These are phyloP conservation scores for Hemisphaericaspora lyxosophila DNA, from an alignment of 1,139 yeast genomes.

Conservation along the genomic window DNA sequence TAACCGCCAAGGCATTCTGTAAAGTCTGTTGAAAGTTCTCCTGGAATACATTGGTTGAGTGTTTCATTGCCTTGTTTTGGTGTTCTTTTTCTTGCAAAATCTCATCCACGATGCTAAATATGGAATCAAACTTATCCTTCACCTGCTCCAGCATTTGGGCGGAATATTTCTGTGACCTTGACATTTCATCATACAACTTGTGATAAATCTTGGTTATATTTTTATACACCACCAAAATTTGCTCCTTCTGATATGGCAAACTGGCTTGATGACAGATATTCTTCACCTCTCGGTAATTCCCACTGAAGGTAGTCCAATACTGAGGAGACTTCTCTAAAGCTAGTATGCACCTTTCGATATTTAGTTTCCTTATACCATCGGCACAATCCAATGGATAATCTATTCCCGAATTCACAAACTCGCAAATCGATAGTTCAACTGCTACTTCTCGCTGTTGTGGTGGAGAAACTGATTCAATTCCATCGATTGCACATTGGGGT, in stretches of 20 bases:
- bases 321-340: constrained; percentile 46
- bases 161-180: constrained; percentile 14
- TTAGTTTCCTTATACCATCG: constrained; percentile 9
- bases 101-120: constrained; percentile 12
- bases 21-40: constrained; percentile 16
- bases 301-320: constrained; percentile 63
- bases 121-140: constrained; percentile 17
- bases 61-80: constrained; percentile 9
- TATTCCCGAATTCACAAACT: constrained; percentile 47
- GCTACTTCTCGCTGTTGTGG: constrained; percentile 40
- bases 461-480: constrained; percentile 33
- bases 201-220: constrained; percentile 43
- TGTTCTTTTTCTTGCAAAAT: constrained; percentile 10
- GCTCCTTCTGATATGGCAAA: constrained; percentile 53
- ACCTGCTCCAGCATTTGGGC: constrained; percentile 14
- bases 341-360: constrained; percentile 35
- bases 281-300: constrained; percentile 51
- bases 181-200: constrained; percentile 20
- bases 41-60: constrained; percentile 14
- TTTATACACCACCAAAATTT: constrained; percentile 43
- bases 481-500: constrained; percentile 28
- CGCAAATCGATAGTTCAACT: constrained; percentile 52
- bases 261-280: constrained; percentile 51
- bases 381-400: constrained; percentile 35
- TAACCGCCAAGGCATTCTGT: constrained; percentile 10